Base-by-base conservation (phyloP, 345 rosid species). In the Erucastrum elatum region DNA sequence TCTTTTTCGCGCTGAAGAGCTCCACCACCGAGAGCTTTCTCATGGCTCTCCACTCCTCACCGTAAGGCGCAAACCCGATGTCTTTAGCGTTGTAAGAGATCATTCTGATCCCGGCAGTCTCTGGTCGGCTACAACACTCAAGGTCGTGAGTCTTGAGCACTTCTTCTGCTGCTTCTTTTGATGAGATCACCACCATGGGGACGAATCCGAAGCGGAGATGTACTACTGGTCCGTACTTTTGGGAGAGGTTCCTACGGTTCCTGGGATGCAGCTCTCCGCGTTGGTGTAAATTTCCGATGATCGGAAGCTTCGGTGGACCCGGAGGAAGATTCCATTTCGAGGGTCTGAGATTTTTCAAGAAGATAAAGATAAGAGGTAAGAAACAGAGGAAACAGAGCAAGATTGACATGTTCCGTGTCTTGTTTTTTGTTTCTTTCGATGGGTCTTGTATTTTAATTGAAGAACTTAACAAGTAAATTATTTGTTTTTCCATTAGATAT, bases 11-110 rank as follows among this genome's bases (percentile, higher is more conserved):
- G 64, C 25, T 74, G 11, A 74, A 64, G 2, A 77, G 64, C 64
- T 77, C 81, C 13, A 46, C 12, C 35, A 70, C 70, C 25, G 63
- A 30, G 58, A 77, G 75, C 62, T 83, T 85, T 1, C 83, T 49
- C 31, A 68, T 59, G 30, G 68, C 80, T 5, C 51, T 85, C 86
- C 83, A 78, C 17, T 81, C 73, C 8, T 77, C 76, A 39, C 82
- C 76, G 25, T 80, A 81, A 9, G 84, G 86, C 2, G 80, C 72
- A 37, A 85, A 85, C 0, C 70, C 81, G 4, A 77, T 65, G 76
- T 63, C 76, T 71, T 64, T 53, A 2, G 3, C 4, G 39, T 46
- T 68, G 74, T 82, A 82, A 12, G 80, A 27, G 56, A 75, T 27
- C 31, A 4, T 77, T 49, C 66, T 39, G 1, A 49, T 41, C 53